phyloP scores from a whole-genome alignment of 1,139 yeast species.

The Yamadazyma dushanensis region DNA sequence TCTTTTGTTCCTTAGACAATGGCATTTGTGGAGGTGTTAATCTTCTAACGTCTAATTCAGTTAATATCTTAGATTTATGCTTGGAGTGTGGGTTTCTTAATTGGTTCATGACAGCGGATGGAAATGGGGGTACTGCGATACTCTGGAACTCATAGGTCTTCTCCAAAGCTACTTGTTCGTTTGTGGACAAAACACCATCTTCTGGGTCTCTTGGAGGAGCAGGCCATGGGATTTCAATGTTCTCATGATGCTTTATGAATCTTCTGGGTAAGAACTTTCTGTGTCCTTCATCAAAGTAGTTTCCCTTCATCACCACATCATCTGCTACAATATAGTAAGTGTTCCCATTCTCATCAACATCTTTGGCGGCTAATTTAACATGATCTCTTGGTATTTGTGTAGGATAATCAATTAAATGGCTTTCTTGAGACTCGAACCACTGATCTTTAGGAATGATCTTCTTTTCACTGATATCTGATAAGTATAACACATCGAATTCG shows the following conservation, averaged over 20 bases:
- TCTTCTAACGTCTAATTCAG: slow-evolving; percentile 61
- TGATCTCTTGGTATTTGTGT: slow-evolving; percentile 48
- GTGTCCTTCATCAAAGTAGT: slow-evolving; percentile 73
- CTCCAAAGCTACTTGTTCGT: slow-evolving; percentile 59
- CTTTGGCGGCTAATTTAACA: slow-evolving; percentile 72
- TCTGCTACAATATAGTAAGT: slow-evolving; percentile 73
- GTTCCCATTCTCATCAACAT: slow-evolving; percentile 61
- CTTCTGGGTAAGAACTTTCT: slow-evolving; percentile 76
- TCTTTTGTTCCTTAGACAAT: slow-evolving; percentile 59
- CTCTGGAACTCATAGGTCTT: slow-evolving; percentile 76
- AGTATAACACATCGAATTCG: slow-evolving; percentile 32
- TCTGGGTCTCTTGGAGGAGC: slow-evolving; percentile 61
- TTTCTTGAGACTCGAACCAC: slow-evolving; percentile 74
- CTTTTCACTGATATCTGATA: slow-evolving; percentile 38
- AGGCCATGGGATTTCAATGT: slow-evolving; percentile 87
- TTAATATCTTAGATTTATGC: slow-evolving; percentile 56
- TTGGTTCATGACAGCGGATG: slow-evolving; percentile 62
- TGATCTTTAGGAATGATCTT: slow-evolving; percentile 57
- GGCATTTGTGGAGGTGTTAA: slow-evolving; percentile 81
- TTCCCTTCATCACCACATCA: slow-evolving; percentile 62
- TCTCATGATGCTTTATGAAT: slow-evolving; percentile 66
- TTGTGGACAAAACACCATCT: slow-evolving; percentile 62
- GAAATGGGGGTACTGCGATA: slow-evolving; percentile 67
- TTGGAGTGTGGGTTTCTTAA: slow-evolving; percentile 72
- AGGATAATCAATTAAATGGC: slow-evolving; percentile 70